These are phyloP conservation scores for Lichtheimia ornata DNA, from an alignment of 371 early-diverging fungal genomes.

Conservation along the genomic window DNA sequence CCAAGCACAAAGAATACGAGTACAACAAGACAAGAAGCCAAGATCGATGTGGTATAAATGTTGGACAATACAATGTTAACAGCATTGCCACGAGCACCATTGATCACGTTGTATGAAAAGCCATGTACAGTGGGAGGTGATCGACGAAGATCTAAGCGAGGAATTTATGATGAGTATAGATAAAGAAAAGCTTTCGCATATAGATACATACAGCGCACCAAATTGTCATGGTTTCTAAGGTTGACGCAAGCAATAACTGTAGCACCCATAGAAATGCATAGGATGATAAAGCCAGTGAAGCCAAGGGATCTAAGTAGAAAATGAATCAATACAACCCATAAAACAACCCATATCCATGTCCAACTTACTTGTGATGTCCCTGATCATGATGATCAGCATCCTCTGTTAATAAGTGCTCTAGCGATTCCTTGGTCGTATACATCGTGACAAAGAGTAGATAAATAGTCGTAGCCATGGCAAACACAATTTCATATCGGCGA, in stretches of 20 bases:
- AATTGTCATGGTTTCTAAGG: constrained; percentile 59
- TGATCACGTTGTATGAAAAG: constrained; percentile 48
- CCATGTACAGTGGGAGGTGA: constrained; percentile 44
- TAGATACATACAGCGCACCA: constrained; percentile 51
- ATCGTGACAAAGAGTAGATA: constrained; percentile 67
- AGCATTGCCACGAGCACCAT: constrained; percentile 37
- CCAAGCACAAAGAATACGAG: constrained; percentile 28
- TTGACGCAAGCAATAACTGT: constrained; percentile 52
- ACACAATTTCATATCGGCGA: constrained; percentile 60
- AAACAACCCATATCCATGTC: background rate
- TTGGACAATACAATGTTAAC: constrained; percentile 35
- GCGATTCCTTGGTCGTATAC: constrained; percentile 68
- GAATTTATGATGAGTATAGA: background rate
- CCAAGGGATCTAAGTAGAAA: constrained; percentile 12
- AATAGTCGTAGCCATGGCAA: constrained; percentile 60
- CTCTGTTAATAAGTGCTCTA: constrained; percentile 62
- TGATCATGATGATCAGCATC: constrained; percentile 38
- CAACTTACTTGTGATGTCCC: constrained; percentile 33
- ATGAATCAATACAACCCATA: constrained; percentile 7
- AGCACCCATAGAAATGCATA: constrained; percentile 46
- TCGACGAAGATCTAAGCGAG: constrained; percentile 28
- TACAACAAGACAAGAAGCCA: constrained; percentile 26
- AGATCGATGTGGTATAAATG: constrained; percentile 38
- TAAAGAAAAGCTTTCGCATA: background rate
- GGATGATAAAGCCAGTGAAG: constrained; percentile 42